Percentiles rank a stretch among this genome's conserved stretches.
phyloP scores from a whole-genome alignment of 345 rosid genomes.

The Aurinia saxatilis region DNA sequence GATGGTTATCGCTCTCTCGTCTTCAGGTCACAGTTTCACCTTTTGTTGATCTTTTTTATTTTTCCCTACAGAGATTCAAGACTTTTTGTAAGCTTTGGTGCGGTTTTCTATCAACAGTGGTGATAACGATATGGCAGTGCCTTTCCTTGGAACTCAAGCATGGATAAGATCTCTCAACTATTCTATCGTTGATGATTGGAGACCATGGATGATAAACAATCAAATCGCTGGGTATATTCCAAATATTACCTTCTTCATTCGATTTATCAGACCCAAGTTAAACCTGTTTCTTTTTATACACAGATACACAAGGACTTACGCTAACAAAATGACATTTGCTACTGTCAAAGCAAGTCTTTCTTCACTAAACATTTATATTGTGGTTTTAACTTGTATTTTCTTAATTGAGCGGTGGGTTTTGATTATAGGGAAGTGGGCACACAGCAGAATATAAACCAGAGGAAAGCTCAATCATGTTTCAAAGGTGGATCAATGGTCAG shows the following conservation, averaged over 20 bases:
- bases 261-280: not conserved
- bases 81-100: not conserved
- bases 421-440: too few species aligned
- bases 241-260: not conserved
- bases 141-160: constrained; percentile 43
- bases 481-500: too few species aligned
- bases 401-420: too few species aligned
- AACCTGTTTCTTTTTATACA: not conserved
- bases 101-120: constrained; percentile 35
- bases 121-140: constrained; percentile 43
- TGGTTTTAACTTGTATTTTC: not conserved
- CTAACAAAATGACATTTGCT: constrained; percentile 59
- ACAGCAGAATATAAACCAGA: too few species aligned
- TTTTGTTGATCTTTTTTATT: not conserved
- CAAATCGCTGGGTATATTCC: too few species aligned
- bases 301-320: constrained; percentile 57
- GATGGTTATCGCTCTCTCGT: too few species aligned
- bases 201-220: too few species aligned
- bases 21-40: too few species aligned
- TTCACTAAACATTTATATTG: not conserved
- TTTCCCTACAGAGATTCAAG: not conserved
- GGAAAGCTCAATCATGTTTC: too few species aligned
- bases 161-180: too few species aligned
- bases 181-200: too few species aligned
- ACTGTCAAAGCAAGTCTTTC: constrained; percentile 43